Base-by-base conservation (phyloP, 305 asterid species). In the Solanum hybrid region DNA sequence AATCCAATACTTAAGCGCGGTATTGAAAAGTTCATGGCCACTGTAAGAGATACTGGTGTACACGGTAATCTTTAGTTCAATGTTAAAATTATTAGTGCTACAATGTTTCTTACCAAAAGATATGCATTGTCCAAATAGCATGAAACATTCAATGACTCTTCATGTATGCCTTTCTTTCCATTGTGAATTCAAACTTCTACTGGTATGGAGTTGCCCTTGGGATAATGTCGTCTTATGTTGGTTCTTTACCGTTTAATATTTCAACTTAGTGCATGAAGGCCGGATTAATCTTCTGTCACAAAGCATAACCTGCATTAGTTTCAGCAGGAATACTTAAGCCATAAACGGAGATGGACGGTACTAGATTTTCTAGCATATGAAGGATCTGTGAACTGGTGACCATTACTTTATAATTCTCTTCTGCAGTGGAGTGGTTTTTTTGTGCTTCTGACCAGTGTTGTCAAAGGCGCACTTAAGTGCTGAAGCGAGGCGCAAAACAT, bases 1-100 rank as follows among this genome's bases (percentile, higher is more conserved):
- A 97, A 97, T 90, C 99, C 99, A 69, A 96, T 97, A 92, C 97
- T 97, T 77, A 96, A 96, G 92, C 97, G 99, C 85, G 99, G 99
- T 1, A 92, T 92, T 89, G 98, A 93, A 37, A 93, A 94, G 88
- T 97, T 97, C 96, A 96, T 97, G 99, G 92, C 88, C 89, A 96
- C 95, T 82, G 93, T 95, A 91, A 93, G 94, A 89, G 98, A 96
- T 86, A 92, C 95, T 46, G 99, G 99, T 36, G 90, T 93, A 90
- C 94, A 89, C 57, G 94, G 95, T 92, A 88, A 84, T 51, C 22
- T 84, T 51, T 46, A 11, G 28, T 83, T 83, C 22, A 33, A 42
- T 51, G 74, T 51, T 84, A 11, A 84, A 31, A 20, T 31, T 29
- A 31, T 51, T 31, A 31, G 75, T 84, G 88, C 39, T 20, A 84